Evolutionary conservation across 2,329 filamentous ascomycete genomes (phyloP), one percentile per base, ranked within the genome.

Genomic region (Ascochyta pisi): DNA sequence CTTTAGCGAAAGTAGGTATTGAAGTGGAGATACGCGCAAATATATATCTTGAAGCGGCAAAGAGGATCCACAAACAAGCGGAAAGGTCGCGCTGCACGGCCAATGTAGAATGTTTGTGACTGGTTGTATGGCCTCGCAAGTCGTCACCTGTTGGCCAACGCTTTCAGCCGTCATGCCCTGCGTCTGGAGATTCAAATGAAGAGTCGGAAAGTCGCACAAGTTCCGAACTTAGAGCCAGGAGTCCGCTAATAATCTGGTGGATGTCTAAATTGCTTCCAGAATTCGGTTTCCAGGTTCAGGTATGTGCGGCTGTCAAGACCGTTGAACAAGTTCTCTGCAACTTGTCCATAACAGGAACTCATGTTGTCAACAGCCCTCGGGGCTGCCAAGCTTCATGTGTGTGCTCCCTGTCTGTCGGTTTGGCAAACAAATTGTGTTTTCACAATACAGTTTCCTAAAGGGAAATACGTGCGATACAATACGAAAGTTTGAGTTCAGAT

Each of bases 21-120:
- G 16, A 19, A 39, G 27, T 34, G 45, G 52, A 29, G 16, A 46
- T 19, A 12, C 19, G 29, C n/a, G 22, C 40, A 50, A 4, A 22
- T 22, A 12, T 22, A 9, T 8, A 22, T 22, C 27, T 34, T 41
- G 15, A 16, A 35, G 40, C 22, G 13, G 35, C 27, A 35, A 49
- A 45, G 33, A 24, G 16, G 16, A 13, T 16, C 15, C n/a, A 48
- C 35, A 6, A 23, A 7, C 8, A 23, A 24, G 40, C 45, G 45
- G 52, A 54, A 54, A 29, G 8, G 42, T 13, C 19, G 45, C 52
- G 45, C 45, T 45, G 45, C 35, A 34, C 33, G 13, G 27, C 12
- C 35, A 26, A 33, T 23, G 2, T 6, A 13, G 19, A n/a, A n/a
- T 5, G 10, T 13, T 22, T 7, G 2, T 27, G 38, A 40, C 15